A percentile compares a stretch with the other conserved stretches of the same genome.
Conservation (phyloP, 306 rosid species). For the Vigna unguiculata region DNA sequence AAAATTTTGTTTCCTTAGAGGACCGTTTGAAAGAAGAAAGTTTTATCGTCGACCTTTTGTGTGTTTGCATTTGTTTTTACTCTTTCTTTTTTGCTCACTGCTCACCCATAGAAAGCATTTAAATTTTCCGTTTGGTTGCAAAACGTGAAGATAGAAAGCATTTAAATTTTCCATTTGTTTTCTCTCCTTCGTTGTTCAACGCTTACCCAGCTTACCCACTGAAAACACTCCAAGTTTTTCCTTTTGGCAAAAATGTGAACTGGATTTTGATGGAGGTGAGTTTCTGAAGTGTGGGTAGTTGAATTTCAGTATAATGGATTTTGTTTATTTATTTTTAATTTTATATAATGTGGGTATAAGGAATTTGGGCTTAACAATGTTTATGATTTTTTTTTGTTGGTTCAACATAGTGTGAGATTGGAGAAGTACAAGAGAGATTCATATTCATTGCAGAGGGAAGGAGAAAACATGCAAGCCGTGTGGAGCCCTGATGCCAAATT, state of each 20-base stretch:
- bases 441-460: constrained; percentile 76
- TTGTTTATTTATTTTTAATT: neutral
- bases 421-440: constrained; percentile 93
- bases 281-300: constrained; percentile 41
- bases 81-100: too few species aligned
- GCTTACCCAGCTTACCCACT: too few species aligned
- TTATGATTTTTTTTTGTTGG: constrained; percentile 46
- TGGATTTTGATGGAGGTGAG: constrained; percentile 21
- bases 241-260: neutral
- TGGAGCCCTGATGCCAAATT: constrained; percentile 96
- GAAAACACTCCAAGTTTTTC: too few species aligned
- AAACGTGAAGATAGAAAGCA: too few species aligned
- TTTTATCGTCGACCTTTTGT: too few species aligned
- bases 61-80: too few species aligned
- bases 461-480: constrained; percentile 93
- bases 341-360: constrained; percentile 43
- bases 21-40: too few species aligned
- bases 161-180: too few species aligned
- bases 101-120: too few species aligned
- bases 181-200: too few species aligned
- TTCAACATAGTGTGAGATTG: constrained; percentile 89
- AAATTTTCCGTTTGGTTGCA: too few species aligned
- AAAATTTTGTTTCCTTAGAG: too few species aligned
- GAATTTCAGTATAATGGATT: constrained; percentile 13
- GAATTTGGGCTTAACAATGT: constrained; percentile 52